Evolutionary conservation across 2,329 filamentous ascomycete genomes (phyloP), one percentile per base, ranked within the genome.

Genomic region (Thelonectria olida): DNA sequence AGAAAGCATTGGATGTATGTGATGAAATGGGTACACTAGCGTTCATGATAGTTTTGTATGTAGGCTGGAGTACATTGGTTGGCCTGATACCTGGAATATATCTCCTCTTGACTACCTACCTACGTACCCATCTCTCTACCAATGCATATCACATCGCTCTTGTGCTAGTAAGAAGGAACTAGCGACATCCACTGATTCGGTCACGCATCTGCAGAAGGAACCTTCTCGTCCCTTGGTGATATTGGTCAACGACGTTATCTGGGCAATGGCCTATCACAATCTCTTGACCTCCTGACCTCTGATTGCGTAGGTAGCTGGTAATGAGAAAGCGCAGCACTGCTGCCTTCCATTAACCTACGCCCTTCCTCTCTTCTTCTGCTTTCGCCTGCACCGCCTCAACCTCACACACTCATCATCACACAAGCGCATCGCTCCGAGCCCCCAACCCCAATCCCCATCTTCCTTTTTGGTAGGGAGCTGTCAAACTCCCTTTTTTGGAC

Each of bases 401-500:
- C 47, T 47, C 57, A 36, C 42, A 55, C 45, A 58, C 54, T 50
- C 64, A 61, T 58, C 65, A 63, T 59, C 56, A 27, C 22, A 15
- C 42, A 10, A 45, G 38, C 52, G 39, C 41, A 27, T 31, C 23
- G 13, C 53, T 15, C 19, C 34, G 47, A 36, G 20, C 27, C 28
- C 25, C 19, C 34, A 48, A 36, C 27, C 34, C 28, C 45, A 31
- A 39, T 20, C 31, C 53, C 20, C 10, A 25, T 38, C 12, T 36
- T 25, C 44, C 54, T 66, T 65, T 49, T 65, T 59, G 60, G 51
- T 41, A 61, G 61, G 36, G 61, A 47, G 31, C 31, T 34, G 52
- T 55, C 41, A 34, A 54, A 15, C 12, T 38, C 45, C 25, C 50
- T 51, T 70, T 72, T 72, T 73, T 70, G 71, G 69, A 70, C 63